Conservation (phyloP, 192 early-diverging fungal species). For the Endogone sp. region DNA sequence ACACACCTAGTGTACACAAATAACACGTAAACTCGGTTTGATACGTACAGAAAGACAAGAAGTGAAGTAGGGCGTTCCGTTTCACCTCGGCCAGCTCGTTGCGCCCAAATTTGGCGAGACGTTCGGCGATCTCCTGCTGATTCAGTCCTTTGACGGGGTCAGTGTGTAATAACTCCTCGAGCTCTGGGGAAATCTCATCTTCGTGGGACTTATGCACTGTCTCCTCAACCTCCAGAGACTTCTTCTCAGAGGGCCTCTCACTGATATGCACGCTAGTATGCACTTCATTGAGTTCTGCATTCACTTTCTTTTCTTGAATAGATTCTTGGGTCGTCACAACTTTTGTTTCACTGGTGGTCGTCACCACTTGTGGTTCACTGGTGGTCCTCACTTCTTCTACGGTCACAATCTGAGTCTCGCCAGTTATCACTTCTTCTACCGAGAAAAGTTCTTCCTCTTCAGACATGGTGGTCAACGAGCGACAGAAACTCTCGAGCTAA, state of each 20-base stretch:
- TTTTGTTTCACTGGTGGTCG: no score
- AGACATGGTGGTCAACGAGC: no score
- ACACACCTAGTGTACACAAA: no score
- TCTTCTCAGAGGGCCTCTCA: constrained; percentile 40
- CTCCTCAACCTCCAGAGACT: constrained; percentile 60
- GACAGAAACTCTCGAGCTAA: no score
- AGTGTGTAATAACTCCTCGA: constrained; percentile 75
- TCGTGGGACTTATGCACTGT: constrained; percentile 67
- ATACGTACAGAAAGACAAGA: constrained; percentile 61
- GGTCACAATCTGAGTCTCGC: no score
- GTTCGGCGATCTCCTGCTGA: constrained; percentile 59
- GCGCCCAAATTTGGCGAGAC: constrained; percentile 67
- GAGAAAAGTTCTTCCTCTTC: no score
- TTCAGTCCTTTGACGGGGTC: constrained; percentile 75
- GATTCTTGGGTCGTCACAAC: no score
- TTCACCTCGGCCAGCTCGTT: constrained; percentile 83
- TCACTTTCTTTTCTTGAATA: neutral
- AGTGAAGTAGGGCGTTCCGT: constrained; percentile 78
- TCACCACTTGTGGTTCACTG: no score
- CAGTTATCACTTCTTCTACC: no score
- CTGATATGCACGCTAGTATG: no score
- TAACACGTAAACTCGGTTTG: constrained; percentile 9
- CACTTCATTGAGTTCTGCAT: no score
- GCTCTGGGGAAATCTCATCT: constrained; percentile 74
- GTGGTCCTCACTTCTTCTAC: no score